phyloP scores from a whole-genome alignment of 257 asterid genomes.

The Lycium ferocissimum region DNA sequence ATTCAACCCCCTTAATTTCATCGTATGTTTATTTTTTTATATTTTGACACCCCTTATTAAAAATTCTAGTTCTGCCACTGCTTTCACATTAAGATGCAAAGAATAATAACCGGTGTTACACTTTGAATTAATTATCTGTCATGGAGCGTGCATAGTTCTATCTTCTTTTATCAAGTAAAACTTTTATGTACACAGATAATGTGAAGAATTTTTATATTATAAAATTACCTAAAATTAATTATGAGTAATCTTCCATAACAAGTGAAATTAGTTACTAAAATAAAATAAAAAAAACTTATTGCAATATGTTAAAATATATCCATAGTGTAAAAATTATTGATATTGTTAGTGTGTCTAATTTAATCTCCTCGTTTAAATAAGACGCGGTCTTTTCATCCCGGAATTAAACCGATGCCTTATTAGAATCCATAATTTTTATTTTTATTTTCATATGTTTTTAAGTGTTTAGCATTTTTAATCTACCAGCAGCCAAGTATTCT shows the following conservation, averaged over 20 bases:
- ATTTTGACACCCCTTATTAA: no score
- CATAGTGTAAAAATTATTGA: no score
- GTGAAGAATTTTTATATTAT: no score
- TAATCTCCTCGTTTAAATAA: neutral
- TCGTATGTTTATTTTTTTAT: no score
- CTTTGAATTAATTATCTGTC: no score
- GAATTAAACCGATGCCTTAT: neutral
- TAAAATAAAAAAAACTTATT: no score
- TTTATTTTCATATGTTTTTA: neutral
- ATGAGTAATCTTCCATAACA: neutral
- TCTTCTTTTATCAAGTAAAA: neutral
- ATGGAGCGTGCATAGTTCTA: neutral
- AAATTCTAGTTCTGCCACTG: no score
- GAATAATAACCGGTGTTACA: conserved; percentile 20
- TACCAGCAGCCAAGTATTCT: conserved; percentile 20
- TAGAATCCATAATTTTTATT: neutral
- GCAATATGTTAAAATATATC: no score
- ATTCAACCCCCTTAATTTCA: no score
- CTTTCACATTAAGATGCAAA: conserved; percentile 37
- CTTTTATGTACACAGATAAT: neutral
- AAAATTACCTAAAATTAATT: neutral
- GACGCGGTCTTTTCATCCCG: neutral
- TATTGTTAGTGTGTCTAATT: no score
- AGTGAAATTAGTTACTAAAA: no score
- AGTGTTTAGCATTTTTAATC: neutral